These are phyloP conservation scores for Phytophthora pinifolia DNA, from an alignment of 352 stramenopile species.

Conservation along the genomic window DNA sequence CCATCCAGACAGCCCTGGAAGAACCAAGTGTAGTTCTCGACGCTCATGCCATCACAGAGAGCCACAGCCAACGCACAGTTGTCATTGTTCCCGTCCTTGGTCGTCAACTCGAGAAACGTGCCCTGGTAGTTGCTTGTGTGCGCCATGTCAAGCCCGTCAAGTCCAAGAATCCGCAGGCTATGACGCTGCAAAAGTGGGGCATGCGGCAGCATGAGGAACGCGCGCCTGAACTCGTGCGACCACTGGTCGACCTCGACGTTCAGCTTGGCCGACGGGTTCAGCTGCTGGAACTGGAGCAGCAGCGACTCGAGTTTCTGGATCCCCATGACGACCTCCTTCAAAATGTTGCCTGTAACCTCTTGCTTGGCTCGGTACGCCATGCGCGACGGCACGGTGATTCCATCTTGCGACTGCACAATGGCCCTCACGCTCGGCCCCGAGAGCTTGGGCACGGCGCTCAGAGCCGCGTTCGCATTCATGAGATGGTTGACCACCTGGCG, in stretches of 20 bases:
- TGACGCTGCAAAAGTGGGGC: slow-evolving; percentile 31
- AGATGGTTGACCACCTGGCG: slow-evolving; percentile 45
- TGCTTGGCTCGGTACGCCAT: slow-evolving; percentile 45
- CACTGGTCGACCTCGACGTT: slow-evolving; percentile 34
- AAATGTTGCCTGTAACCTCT: slow-evolving; percentile 25
- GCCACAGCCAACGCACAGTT: slow-evolving; percentile 35
- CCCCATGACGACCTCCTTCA: slow-evolving; percentile 34
- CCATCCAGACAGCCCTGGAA: slow-evolving; percentile 34
- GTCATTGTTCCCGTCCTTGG: slow-evolving; percentile 45
- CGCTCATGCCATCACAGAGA: slow-evolving; percentile 33
- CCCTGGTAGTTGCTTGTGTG: slow-evolving; percentile 42
- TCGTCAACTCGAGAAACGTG: slow-evolving; percentile 37
- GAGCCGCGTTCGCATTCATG: slow-evolving; percentile 26
- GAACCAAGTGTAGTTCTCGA: slow-evolving; percentile 48
- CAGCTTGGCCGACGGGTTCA: slow-evolving; percentile 36
- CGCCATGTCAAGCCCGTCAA: slow-evolving; percentile 34
- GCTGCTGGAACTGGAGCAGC: slow-evolving; percentile 39
- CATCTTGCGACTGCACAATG: slow-evolving; percentile 42
- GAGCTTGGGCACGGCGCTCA: slow-evolving; percentile 33
- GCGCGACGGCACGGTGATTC: slow-evolving; percentile 36
- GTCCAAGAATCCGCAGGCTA: slow-evolving; percentile 32
- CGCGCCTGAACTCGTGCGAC: slow-evolving; percentile 39
- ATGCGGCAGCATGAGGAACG: slow-evolving; percentile 49
- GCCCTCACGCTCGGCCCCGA: slow-evolving; percentile 35
- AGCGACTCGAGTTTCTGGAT: slow-evolving; percentile 55